Percentiles rank a stretch among this genome's conserved stretches.
These are phyloP conservation scores for Oryza rufipogon DNA, from an alignment of 176 grass and related monocot genomes.

Conservation along the genomic window DNA sequence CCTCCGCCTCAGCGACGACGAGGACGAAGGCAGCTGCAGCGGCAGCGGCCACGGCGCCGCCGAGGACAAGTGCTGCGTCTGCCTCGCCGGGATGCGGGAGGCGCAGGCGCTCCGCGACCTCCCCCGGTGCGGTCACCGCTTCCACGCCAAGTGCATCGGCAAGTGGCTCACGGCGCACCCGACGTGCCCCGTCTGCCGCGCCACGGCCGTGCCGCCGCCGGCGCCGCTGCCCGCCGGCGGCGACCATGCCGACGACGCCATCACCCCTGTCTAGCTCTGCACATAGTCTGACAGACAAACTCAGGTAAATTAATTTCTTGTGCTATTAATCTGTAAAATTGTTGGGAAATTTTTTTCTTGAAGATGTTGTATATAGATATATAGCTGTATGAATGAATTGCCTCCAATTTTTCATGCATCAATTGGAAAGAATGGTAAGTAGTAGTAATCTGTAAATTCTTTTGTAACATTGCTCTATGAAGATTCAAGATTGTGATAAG, in stretches of 20 bases:
- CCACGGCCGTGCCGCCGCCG: conserved; percentile 39
- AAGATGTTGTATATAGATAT: conserved; percentile 12
- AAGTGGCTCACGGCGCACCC: conserved; percentile 69
- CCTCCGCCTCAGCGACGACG: conserved; percentile 58
- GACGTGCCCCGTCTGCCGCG: conserved; percentile 69
- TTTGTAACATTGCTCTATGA: background rate
- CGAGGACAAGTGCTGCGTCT: conserved; percentile 60
- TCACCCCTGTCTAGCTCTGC: conserved; percentile 52
- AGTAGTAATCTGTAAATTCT: conserved; percentile 18
- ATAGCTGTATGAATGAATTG: background rate
- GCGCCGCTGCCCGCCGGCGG: background rate
- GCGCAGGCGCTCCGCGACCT: conserved; percentile 54
- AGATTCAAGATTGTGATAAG: background rate
- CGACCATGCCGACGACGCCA: conserved; percentile 29
- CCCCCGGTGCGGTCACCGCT: conserved; percentile 60
- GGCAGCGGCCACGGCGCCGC: background rate
- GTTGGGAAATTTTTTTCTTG: conserved; percentile 7
- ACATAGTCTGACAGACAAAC: conserved; percentile 19
- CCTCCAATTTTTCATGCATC: background rate
- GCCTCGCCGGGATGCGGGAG: conserved; percentile 63
- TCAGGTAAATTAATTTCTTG: background rate
- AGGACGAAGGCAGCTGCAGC: conserved; percentile 39
- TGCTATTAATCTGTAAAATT: too few relatives aligned
- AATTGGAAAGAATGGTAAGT: background rate
- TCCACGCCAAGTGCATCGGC: conserved; percentile 74